Percentiles rank a stretch among this genome's conserved stretches.
Conservation (phyloP, 768 basidiomycete genomes). For the Pleurotus pulmonarius region DNA sequence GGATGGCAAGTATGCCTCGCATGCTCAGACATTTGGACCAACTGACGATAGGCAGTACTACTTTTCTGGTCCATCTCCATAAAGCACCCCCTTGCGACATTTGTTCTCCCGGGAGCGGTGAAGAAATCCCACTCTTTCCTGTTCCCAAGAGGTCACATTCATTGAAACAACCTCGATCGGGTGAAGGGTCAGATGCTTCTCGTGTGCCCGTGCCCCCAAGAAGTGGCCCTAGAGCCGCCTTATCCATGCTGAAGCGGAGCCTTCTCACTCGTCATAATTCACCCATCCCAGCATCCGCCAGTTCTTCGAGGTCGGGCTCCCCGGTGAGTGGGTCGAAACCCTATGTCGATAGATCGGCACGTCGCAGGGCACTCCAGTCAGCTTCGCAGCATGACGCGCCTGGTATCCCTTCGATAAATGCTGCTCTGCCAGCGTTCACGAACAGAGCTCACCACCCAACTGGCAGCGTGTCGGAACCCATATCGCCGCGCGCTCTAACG, state of each 20-base stretch:
- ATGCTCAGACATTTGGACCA: slow-evolving; percentile 60
- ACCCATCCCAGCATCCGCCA: slow-evolving; percentile 2
- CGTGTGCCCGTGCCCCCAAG: slow-evolving; percentile 16
- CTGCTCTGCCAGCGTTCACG: slow-evolving; percentile 7
- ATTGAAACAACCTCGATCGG: slow-evolving; percentile 24
- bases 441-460: slow-evolving; percentile 9
- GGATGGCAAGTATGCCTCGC: slow-evolving; percentile 67
- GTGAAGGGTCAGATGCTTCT: slow-evolving; percentile 22
- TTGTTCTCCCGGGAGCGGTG: slow-evolving; percentile 48
- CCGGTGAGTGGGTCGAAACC: slow-evolving; percentile 13
- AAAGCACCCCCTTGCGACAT: slow-evolving; percentile 56
- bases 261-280: slow-evolving; percentile 50
- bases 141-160: slow-evolving; percentile 17
- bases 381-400: slow-evolving; percentile 49
- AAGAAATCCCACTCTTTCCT: slow-evolving; percentile 61
- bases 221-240: slow-evolving; percentile 58
- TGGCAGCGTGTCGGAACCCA: slow-evolving; percentile 10
- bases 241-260: slow-evolving; percentile 60
- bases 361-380: slow-evolving; percentile 58
- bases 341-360: slow-evolving; percentile 71
- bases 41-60: slow-evolving; percentile 67
- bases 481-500: slow-evolving; percentile 15
- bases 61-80: slow-evolving; percentile 71
- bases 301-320: slow-evolving; percentile 12
- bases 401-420: slow-evolving; percentile 30